Evolutionary conservation across 164 flowering plant genomes (phyloP), one percentile per base, ranked within the genome.

Genomic region (Nymphaea thermarum): DNA sequence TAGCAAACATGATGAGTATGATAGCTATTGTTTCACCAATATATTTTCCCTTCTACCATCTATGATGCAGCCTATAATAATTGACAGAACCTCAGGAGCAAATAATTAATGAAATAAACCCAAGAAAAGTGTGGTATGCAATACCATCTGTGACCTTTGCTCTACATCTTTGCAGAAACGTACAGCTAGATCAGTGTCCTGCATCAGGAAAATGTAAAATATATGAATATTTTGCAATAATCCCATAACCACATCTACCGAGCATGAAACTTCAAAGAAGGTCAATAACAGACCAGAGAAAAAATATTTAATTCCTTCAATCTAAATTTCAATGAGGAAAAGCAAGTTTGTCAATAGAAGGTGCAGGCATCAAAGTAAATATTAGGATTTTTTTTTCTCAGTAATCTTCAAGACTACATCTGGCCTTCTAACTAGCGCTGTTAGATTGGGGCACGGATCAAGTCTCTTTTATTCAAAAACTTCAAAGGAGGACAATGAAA

Each of bases 151-250:
- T 43, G 97, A 81, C 83, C 98, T 82, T 70, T 75, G 78, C 77
- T 91, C 94, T 72, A 93, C 97, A 77, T 90, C 96, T 82, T 89
- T 93, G 80, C 98, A 93, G 71, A 93, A 93, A 36, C 90, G 84
- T 71, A 93, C 76, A 61, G 76, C 96, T 77, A 83, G 71, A 68
- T 93, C 96, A 63, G 83, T 65, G 42, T 76, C 85, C 91, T 89
- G 55, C 5, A 47, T 45, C 12, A 47, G 5, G 55, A 4, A 47
- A 47, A 14, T 6, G 12, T 7, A 47, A 47, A 14, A 47, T 47
- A 7, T 4, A 6, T 14, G 12, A 47, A 47, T 47, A 47, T 14
- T 2, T 6, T 47, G 55, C 36, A 25, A 25, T 25, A 25, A 1
- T 25, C 36, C 0, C 36, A 25, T 25, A 25, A 25, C 36, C 36